phyloP scores from a whole-genome alignment of 257 asterid genomes.

The Scutellaria baicalensis region DNA sequence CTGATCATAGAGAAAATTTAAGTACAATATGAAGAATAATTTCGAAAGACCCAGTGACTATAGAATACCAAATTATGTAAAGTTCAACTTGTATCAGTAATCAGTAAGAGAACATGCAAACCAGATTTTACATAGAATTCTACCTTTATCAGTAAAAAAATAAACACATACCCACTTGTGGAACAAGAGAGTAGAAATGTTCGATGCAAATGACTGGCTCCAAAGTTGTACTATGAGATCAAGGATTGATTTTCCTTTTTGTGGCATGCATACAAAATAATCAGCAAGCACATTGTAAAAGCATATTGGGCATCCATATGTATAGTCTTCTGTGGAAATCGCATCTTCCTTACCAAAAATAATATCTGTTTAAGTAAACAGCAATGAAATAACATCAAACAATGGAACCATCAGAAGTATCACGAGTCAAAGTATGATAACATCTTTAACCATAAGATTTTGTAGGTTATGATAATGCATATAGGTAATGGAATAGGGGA shows the following conservation, averaged over 20 bases:
- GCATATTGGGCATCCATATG: conserved; percentile 45
- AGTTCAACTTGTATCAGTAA: no score
- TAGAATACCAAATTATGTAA: no score
- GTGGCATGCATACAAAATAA: conserved; percentile 50
- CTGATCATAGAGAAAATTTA: neutral
- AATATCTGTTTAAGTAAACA: conserved; percentile 43
- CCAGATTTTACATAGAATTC: neutral
- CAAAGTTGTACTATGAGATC: conserved; percentile 54
- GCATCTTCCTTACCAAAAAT: conserved; percentile 54
- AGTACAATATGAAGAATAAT: neutral
- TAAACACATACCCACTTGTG: conserved; percentile 67
- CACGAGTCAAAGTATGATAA: neutral
- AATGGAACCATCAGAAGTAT: neutral
- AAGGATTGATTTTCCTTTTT: conserved; percentile 43
- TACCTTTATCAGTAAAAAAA: neutral
- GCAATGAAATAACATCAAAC: conserved; percentile 11
- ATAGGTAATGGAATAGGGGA: neutral
- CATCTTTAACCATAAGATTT: neutral
- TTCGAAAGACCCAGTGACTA: neutral
- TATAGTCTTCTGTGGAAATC: conserved; percentile 31
- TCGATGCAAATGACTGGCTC: conserved; percentile 85
- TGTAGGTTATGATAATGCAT: neutral
- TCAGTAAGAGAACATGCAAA: neutral
- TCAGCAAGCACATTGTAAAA: conserved; percentile 70
- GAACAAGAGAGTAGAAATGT: conserved; percentile 65